Conservation (phyloP, 202 grass and related monocot species). For the Thinopyrum obtusiflorum region DNA sequence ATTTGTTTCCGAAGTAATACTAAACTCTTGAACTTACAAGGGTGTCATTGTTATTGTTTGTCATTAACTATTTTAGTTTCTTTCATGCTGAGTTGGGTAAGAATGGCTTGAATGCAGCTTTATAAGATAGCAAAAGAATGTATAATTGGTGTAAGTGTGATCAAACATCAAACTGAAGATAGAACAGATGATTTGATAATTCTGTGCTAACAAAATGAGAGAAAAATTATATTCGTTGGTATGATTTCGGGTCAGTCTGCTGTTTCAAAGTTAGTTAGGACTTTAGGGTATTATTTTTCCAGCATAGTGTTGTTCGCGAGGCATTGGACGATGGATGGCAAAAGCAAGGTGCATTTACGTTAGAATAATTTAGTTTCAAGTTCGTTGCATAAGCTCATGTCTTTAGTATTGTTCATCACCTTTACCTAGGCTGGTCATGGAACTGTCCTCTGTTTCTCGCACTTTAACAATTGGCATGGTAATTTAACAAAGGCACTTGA, state of each 20-base stretch:
- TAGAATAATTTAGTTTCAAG: background rate
- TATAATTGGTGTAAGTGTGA: background rate
- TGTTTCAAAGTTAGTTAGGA: background rate
- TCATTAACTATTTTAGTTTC: background rate
- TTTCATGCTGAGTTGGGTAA: background rate
- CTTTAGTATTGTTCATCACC: background rate
- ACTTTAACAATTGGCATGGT: background rate
- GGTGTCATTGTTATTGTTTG: background rate
- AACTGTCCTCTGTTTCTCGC: background rate
- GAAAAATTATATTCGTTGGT: background rate
- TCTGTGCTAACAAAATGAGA: background rate
- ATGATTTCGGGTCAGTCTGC: background rate
- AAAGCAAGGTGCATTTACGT: background rate
- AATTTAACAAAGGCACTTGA: background rate
- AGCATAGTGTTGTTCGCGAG: background rate
- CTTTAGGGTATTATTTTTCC: background rate
- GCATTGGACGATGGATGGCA: background rate
- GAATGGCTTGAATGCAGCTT: background rate
- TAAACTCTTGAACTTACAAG: background rate
- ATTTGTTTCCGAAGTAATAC: background rate
- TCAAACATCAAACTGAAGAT: background rate
- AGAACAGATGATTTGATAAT: background rate
- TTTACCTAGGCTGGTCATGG: background rate
- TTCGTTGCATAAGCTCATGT: background rate
- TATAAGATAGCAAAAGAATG: background rate